phyloP scores from a whole-genome alignment of 768 basidiomycete genomes.

The Mycena chlorophos region DNA sequence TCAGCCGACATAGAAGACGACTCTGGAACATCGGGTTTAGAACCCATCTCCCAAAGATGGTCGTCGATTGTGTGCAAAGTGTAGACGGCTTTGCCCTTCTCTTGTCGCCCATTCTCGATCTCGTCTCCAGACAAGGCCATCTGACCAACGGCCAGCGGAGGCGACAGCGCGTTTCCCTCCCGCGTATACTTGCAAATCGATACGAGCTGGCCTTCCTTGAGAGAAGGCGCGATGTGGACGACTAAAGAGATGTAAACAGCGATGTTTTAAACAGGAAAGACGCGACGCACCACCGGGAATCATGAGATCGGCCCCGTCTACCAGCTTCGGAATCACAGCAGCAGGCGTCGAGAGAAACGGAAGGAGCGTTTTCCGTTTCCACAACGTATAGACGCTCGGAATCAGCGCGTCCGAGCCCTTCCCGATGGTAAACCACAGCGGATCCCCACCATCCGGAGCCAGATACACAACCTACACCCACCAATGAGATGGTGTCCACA shows the following conservation, averaged over 20 bases:
- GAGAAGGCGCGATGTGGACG: slow-evolving; percentile 48
- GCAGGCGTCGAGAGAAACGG: slow-evolving; percentile 72
- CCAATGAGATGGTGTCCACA: slow-evolving; percentile 2
- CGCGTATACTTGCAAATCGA: slow-evolving; percentile 54
- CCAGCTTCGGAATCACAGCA: slow-evolving; percentile 67
- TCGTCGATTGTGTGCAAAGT: slow-evolving; percentile 80
- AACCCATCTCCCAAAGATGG: slow-evolving; percentile 69
- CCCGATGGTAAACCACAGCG: slow-evolving; percentile 77
- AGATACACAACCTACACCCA: slow-evolving; percentile 66
- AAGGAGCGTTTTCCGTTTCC: slow-evolving; percentile 70
- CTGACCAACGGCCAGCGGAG: slow-evolving; percentile 75
- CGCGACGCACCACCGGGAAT: slow-evolving; percentile 71
- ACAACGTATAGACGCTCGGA: slow-evolving; percentile 81
- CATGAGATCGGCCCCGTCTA: slow-evolving; percentile 87
- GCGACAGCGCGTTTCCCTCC: slow-evolving; percentile 38
- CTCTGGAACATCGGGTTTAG: slow-evolving; percentile 58
- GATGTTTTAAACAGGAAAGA: background rate
- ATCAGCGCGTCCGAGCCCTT: slow-evolving; percentile 67
- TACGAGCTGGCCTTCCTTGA: slow-evolving; percentile 56
- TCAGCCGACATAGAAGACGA: slow-evolving; percentile 27
- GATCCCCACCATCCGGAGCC: slow-evolving; percentile 61
- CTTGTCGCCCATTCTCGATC: slow-evolving; percentile 41
- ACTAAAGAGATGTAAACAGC: slow-evolving; percentile 42
- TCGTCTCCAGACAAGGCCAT: slow-evolving; percentile 59
- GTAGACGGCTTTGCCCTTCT: slow-evolving; percentile 77